Base-by-base conservation (phyloP, 1,284 basidiomycete species). In the Leccinum cinnamomeum region DNA sequence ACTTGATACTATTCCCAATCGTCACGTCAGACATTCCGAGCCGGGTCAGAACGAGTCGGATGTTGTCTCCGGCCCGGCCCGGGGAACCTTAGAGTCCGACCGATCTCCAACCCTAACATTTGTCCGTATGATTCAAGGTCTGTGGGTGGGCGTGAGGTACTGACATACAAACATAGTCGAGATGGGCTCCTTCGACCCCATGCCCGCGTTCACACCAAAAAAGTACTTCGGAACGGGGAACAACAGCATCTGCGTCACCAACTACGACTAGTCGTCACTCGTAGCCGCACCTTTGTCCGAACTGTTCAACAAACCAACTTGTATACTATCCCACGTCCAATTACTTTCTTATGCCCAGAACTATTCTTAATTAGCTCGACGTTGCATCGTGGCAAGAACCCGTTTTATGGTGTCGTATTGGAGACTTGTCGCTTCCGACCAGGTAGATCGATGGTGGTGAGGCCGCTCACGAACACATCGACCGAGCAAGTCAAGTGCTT, bases 181-280 rank as follows among this genome's bases (percentile, higher is more conserved):
- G 65, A 74, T 75, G 59, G 79, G 81, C 0, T 82, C 80, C 5
- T 84, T 72, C 63, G 82, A 84, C 30, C 79, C 81, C 25, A 72
- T 73, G 53, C 69, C 77, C 14, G 79, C 81, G 0, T 82, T 81
- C 63, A 75, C 74, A 7, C 79, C 80, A 0, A 79, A 76, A 46
- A 71, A 76, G 60, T 76, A 78, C 61, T 65, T 83, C 12, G 82
- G 82, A n/a, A 80, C 81, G 18, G 73, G 72, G 5, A 82, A 81
- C 60, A 67, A 70, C 8, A 77, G 73, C 28, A 35, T 76, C 3
- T 86, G 84, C 61, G 12, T 37, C 12, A 37, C 35, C 12, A 12
- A 35, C 12, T 12, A 35, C 67, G 83, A 85, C 58, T 81, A 83
- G 0, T 70, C 76, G 23, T 37, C 35, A 37, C 75, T 78, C 51